phyloP scores from a whole-genome alignment of 2,329 filamentous ascomycete species.

The Fusarium xyrophilum region DNA sequence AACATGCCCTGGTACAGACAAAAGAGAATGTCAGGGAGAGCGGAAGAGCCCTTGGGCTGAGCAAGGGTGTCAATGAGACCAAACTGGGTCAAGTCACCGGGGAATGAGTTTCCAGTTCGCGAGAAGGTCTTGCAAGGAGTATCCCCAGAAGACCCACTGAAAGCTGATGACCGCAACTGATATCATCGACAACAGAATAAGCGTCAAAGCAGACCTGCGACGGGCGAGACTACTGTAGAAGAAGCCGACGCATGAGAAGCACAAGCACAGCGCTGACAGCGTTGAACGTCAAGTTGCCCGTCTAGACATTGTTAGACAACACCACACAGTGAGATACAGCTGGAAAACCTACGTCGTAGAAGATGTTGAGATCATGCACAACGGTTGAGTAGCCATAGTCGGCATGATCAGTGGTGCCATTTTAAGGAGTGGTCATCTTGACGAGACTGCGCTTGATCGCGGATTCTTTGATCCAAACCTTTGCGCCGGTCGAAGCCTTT shows the following conservation, averaged over 20 bases:
- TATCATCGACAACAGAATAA: slow-evolving; percentile 87
- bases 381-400: slow-evolving; percentile 58
- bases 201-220: slow-evolving; percentile 84
- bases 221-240: slow-evolving; percentile 92
- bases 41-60: slow-evolving; percentile 73
- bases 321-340: not conserved
- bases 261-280: slow-evolving; percentile 79
- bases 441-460: slow-evolving; percentile 13
- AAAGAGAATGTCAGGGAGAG: slow-evolving; percentile 83
- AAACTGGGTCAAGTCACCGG: slow-evolving; percentile 82
- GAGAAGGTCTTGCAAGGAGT: slow-evolving; percentile 86
- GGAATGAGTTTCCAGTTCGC: slow-evolving; percentile 77
- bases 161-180: slow-evolving; percentile 80
- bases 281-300: slow-evolving; percentile 85
- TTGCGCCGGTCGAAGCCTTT: slow-evolving; percentile 5
- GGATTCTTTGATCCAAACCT: slow-evolving; percentile 16
- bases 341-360: slow-evolving; percentile 70
- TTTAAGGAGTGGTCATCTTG: slow-evolving; percentile 52
- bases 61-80: slow-evolving; percentile 80
- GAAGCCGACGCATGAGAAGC: slow-evolving; percentile 89
- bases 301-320: slow-evolving; percentile 51
- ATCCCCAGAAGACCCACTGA: slow-evolving; percentile 97
- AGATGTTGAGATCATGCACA: slow-evolving; percentile 79
- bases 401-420: slow-evolving; percentile 58
- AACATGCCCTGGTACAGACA: slow-evolving; percentile 91